Conservation (phyloP, 345 rosid species). For the Linum usitatissimum region DNA sequence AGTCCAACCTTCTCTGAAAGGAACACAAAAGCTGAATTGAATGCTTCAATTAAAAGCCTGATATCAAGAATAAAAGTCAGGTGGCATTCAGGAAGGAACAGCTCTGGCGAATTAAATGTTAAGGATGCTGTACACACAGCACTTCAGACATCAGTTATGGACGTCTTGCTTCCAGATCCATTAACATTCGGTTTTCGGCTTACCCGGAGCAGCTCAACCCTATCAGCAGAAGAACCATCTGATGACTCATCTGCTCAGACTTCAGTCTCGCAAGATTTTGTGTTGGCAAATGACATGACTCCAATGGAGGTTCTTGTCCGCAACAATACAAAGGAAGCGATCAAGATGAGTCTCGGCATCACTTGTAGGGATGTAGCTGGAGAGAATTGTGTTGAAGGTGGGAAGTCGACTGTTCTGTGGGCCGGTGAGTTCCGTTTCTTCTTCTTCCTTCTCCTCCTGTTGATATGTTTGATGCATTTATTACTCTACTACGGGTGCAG, state of each 20-base stretch:
- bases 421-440: constrained; percentile 42
- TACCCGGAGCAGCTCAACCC: constrained; percentile 37
- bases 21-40: constrained; percentile 77
- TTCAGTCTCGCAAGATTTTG: constrained; percentile 35
- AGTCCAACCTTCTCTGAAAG: constrained; percentile 70
- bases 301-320: constrained; percentile 84
- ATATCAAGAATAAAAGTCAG: constrained; percentile 83
- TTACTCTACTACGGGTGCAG: constrained; percentile 17
- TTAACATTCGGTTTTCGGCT: constrained; percentile 85
- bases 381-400: constrained; percentile 77
- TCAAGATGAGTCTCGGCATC: constrained; percentile 69
- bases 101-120: constrained; percentile 87
- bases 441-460: not conserved
- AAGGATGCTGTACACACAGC: constrained; percentile 86
- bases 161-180: constrained; percentile 93
- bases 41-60: constrained; percentile 71
- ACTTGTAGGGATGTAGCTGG: constrained; percentile 95
- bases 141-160: constrained; percentile 86
- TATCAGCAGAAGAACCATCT: constrained; percentile 5
- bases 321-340: constrained; percentile 77
- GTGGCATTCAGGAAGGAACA: constrained; percentile 94
- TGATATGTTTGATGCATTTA: not conserved
- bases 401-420: constrained; percentile 84
- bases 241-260: constrained; percentile 13
- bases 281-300: constrained; percentile 69